Conservation (phyloP, 257 asterid genomes). For the Cordia subcordata region DNA sequence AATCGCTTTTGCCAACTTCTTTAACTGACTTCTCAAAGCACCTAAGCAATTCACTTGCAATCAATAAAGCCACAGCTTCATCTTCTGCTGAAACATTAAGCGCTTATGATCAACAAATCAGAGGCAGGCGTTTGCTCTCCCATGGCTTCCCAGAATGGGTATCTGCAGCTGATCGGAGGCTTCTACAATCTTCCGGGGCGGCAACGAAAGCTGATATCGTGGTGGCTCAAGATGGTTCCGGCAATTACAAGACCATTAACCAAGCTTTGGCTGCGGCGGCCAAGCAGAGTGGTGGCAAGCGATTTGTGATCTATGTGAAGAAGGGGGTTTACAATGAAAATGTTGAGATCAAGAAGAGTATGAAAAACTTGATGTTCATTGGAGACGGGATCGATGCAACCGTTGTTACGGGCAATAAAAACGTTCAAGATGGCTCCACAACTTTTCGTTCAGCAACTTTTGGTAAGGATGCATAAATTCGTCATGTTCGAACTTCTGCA, state of each 20-base stretch:
- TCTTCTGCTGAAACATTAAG: background rate
- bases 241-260: conserved; percentile 40
- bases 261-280: conserved; percentile 37
- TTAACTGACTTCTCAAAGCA: conserved; percentile 25
- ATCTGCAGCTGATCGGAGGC: conserved; percentile 30
- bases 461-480: too few relatives aligned
- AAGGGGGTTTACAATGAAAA: conserved; percentile 52
- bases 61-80: conserved; percentile 30
- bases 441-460: conserved; percentile 70
- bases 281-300: conserved; percentile 21
- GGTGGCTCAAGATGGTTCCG: conserved; percentile 73
- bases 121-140: conserved; percentile 17
- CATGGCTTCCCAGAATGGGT: conserved; percentile 44
- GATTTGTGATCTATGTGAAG: conserved; percentile 57
- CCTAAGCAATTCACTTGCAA: conserved; percentile 57
- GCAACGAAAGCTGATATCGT: conserved; percentile 26
- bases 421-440: conserved; percentile 45
- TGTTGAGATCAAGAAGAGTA: conserved; percentile 39
- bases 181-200: conserved; percentile 28
- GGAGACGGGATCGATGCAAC: conserved; percentile 78
- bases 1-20: conserved; percentile 11
- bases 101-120: background rate
- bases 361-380: conserved; percentile 51
- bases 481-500: too few relatives aligned
- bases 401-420: conserved; percentile 39